Base-by-base conservation (phyloP, 148 eudicot species). In the Fallopia convolvulus region DNA sequence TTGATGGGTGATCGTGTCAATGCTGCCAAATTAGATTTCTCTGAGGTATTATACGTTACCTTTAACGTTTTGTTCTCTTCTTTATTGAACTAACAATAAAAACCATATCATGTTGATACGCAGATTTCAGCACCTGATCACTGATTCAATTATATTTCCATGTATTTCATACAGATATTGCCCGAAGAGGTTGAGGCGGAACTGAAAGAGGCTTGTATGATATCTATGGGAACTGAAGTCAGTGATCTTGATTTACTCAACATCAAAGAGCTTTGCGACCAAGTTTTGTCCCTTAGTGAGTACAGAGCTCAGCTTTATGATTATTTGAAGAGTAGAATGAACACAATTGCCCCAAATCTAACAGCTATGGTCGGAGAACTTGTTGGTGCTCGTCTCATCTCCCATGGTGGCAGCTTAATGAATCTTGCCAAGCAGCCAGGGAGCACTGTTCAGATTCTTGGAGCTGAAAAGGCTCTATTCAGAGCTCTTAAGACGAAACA, bases 181-280 rank as follows among this genome's bases (percentile, higher is more conserved):
- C 76, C 90, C 0, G 99, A 92, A 80, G 99, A 95, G 79, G 91
- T 92, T 55, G 99, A 95, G 83, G 74, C 85, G 12, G 99, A 88
- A 60, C 88, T 95, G 30, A 95, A 95, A 85, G 97, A 92, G 79
- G 94, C 97, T 2, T 79, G 93, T 53, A 68, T 90, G 91, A 89
- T 95, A 77, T 95, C 99, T 53, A 95, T 94, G 99, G 99, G 99
- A 80, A 94, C 99, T 74, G 99, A 94, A 94, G 92, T 94, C 75
- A 94, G 91, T 79, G 99, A 94, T 12, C 90, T 94, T 48, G 99
- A 94, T 86, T 79, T 94, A 79, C 78, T 79, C 40, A 94, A 94
- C 78, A 89, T 94, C 53, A 90, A 91, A 80, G 96, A 92, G 20
- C 87, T 94, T 61, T 94, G 99, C 65, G 94, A 88, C 79, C 99